A percentile compares a stretch with the other conserved stretches of the same genome.
Evolutionary conservation across 2,329 filamentous ascomycete genomes (phyloP).

Genomic region (Alternaria brassicae): DNA sequence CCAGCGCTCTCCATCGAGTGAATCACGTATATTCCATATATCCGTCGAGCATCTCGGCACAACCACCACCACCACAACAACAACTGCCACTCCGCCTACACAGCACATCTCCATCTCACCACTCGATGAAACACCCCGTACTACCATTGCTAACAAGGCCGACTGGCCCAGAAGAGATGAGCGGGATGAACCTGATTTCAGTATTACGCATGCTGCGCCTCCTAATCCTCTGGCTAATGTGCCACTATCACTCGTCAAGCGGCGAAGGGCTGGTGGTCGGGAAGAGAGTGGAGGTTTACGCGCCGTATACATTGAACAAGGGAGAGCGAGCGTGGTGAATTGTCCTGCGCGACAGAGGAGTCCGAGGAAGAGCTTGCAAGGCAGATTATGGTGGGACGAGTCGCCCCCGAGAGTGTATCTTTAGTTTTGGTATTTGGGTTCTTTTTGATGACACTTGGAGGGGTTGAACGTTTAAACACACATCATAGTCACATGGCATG

Average conservation of each 20-base stretch:
- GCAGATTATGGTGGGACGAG: neutral
- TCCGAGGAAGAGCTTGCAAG: neutral
- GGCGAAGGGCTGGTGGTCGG: neutral
- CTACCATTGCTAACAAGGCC: neutral
- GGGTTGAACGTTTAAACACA: neutral
- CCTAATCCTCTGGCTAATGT: neutral
- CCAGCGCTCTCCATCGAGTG: neutral
- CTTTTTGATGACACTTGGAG: neutral
- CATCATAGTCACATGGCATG: neutral
- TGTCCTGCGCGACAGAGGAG: neutral
- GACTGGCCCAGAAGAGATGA: neutral
- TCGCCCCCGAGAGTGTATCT: neutral
- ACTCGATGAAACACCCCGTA: neutral
- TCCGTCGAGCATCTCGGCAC: neutral
- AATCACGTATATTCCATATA: constrained; percentile 1
- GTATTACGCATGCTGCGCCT: constrained; percentile 5
- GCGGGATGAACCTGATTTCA: neutral
- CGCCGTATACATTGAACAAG: neutral
- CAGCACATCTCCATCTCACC: neutral
- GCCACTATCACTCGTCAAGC: neutral
- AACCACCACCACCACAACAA: too few relatives aligned
- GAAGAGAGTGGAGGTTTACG: neutral
- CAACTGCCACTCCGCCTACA: neutral
- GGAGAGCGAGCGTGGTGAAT: neutral
- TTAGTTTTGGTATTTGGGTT: neutral